Evolutionary conservation across 768 basidiomycete genomes (phyloP), one percentile per base, ranked within the genome.

Genomic region (Tylopilus rubrobrunneus): DNA sequence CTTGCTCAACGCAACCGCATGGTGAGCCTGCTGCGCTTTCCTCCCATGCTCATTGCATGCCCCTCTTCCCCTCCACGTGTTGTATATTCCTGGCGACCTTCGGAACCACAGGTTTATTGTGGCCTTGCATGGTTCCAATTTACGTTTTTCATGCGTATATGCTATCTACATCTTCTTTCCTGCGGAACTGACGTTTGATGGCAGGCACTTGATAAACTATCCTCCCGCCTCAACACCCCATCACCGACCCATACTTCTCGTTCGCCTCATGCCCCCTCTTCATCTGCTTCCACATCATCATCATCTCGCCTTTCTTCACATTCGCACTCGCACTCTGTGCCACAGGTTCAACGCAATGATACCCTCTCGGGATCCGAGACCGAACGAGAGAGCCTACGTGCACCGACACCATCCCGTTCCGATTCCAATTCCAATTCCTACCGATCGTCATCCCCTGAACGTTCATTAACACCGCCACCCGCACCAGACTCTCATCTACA

Each of bases 331-430:
- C 60, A 62, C 7, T 61, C 66, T 37, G 45, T 54, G 62, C 42
- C 60, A 10, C 67, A 60, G 51, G 56, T 61, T 59, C 70, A 55
- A 61, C 69, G 59, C 42, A 57, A 56, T 33, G 71, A 73, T 47
- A 73, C 69, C 31, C 76, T 78, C 49, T 91, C 89, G 7, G 89
- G 89, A 31, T 91, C 88, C 3, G 90, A 91, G 67, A 92, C 89
- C 0, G 90, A 92, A 67, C 82, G 87, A 42, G 88, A 90, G 68
- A 78, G 76, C 37, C 62, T 67, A 37, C 67, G 67, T 65, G 70
- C 66, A 7, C 64, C 64, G 15, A 55, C 67, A 49, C 65, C 70
- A 19, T 19, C 19, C 19, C 19, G 19, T 19, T 19, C 19, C 19
- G 19, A 19, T 56, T 61, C 73, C 45, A 62, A 62, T 63, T 57